These are phyloP conservation scores for Fusarium sp. DNA, from an alignment of 2,329 filamentous ascomycete species.

Conservation along the genomic window DNA sequence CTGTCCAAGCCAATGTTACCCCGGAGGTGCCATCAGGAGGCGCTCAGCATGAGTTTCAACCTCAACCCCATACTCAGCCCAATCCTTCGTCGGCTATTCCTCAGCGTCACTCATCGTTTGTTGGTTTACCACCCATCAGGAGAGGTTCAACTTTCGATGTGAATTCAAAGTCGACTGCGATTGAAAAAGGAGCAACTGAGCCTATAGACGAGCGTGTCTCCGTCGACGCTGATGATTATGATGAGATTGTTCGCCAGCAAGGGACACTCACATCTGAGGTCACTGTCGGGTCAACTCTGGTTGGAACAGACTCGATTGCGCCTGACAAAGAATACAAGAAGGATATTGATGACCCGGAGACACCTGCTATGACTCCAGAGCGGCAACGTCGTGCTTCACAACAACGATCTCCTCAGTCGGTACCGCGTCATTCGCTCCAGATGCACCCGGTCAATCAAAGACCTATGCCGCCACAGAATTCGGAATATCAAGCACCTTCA, in stretches of 20 bases:
- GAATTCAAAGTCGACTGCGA: constrained; percentile 47
- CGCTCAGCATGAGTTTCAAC: constrained; percentile 20
- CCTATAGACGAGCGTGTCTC: constrained; percentile 51
- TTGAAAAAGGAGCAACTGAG: constrained; percentile 48
- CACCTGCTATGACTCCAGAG: constrained; percentile 1
- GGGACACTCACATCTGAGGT: constrained; percentile 38
- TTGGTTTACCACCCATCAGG: constrained; percentile 68
- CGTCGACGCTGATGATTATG: constrained; percentile 47
- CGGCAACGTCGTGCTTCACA: constrained; percentile 17
- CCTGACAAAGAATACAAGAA: constrained; percentile 34
- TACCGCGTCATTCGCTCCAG: constrained; percentile 35
- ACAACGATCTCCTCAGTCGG: constrained; percentile 14
- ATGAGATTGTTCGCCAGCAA: constrained; percentile 28
- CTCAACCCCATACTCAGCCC: neutral
- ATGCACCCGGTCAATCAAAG: constrained; percentile 33
- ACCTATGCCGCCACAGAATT: constrained; percentile 21
- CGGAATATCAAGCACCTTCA: constrained; percentile 17
- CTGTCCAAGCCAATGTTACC: constrained; percentile 5
- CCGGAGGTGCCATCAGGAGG: neutral
- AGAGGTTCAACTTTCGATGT: constrained; percentile 67
- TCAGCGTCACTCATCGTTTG: constrained; percentile 62
- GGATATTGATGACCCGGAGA: constrained; percentile 12
- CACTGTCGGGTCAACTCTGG: constrained; percentile 35
- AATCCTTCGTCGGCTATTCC: constrained; percentile 45
- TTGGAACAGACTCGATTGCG: constrained; percentile 34